These are phyloP conservation scores for Trichosporon sp. DNA, from an alignment of 1,284 basidiomycete species.

Conservation along the genomic window DNA sequence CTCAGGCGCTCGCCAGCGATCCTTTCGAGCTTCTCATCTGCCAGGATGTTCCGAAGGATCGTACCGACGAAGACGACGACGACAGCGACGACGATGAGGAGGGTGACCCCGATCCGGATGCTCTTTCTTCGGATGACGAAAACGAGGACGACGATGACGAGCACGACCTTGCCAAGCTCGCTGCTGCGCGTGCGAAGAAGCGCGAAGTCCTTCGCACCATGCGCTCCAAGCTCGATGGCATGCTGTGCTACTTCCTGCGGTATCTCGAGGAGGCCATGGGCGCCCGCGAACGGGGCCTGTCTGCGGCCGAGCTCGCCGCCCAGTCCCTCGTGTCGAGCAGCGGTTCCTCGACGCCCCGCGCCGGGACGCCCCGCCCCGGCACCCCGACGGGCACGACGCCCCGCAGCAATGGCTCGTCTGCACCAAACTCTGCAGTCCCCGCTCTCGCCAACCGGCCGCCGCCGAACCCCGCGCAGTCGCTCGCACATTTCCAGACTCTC, in stretches of 20 bases:
- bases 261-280: conserved; percentile 56
- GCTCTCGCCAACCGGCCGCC: conserved; percentile 15
- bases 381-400: conserved; percentile 14
- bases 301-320: conserved; percentile 39
- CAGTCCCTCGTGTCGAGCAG: conserved; percentile 22
- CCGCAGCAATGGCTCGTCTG: neutral
- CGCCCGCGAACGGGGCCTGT: conserved; percentile 16
- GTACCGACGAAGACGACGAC: conserved; percentile 55
- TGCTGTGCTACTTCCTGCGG: conserved; percentile 77
- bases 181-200: conserved; percentile 57
- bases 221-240: conserved; percentile 84
- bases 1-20: conserved; percentile 63
- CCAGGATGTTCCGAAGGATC: conserved; percentile 54
- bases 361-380: conserved; percentile 21
- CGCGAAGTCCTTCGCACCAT: conserved; percentile 69
- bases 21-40: conserved; percentile 76
- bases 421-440: conserved; percentile 10
- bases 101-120: conserved; percentile 48
- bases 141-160: conserved; percentile 60
- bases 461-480: conserved; percentile 35
- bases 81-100: conserved; percentile 58
- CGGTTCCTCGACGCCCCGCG: conserved; percentile 34
- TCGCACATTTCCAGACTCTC: conserved; percentile 74
- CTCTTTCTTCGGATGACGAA: conserved; percentile 48
- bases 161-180: conserved; percentile 48